Evolutionary conservation across 495 filamentous ascomycete species (phyloP).

Genomic region (Niebla homalea): DNA sequence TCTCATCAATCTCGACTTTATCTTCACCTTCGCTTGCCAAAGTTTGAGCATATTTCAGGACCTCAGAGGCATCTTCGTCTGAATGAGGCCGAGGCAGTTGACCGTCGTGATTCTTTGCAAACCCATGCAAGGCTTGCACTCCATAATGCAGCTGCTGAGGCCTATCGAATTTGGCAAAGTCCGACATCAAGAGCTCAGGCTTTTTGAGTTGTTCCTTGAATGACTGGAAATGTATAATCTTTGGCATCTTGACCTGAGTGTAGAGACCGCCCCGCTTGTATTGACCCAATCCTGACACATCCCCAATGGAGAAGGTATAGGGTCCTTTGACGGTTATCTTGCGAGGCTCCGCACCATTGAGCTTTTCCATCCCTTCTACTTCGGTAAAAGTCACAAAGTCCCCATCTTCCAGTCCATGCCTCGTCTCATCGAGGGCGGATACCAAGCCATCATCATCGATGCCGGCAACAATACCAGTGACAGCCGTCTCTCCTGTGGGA

Average conservation of each 20-base stretch:
- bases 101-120: constrained; percentile 51
- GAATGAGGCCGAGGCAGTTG: constrained; percentile 72
- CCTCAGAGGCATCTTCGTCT: constrained; percentile 66
- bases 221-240: constrained; percentile 77
- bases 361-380: constrained; percentile 78
- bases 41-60: constrained; percentile 56
- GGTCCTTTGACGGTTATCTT: constrained; percentile 91
- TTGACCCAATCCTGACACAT: constrained; percentile 71
- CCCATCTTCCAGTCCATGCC: constrained; percentile 91
- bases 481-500: constrained; percentile 74
- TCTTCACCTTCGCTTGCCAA: constrained; percentile 52
- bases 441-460: constrained; percentile 85
- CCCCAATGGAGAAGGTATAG: constrained; percentile 93
- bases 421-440: constrained; percentile 86
- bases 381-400: constrained; percentile 93
- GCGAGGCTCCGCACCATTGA: constrained; percentile 70
- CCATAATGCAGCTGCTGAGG: constrained; percentile 84
- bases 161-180: constrained; percentile 95
- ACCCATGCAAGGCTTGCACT: constrained; percentile 83
- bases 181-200: constrained; percentile 81
- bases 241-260: constrained; percentile 96
- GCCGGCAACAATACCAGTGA: constrained; percentile 79
- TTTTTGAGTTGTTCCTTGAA: constrained; percentile 63
- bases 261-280: constrained; percentile 83
- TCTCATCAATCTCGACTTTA: constrained; percentile 79